Evolutionary conservation across 2,329 filamentous ascomycete species (phyloP).

Genomic region (Aspergillus calidoustus): DNA sequence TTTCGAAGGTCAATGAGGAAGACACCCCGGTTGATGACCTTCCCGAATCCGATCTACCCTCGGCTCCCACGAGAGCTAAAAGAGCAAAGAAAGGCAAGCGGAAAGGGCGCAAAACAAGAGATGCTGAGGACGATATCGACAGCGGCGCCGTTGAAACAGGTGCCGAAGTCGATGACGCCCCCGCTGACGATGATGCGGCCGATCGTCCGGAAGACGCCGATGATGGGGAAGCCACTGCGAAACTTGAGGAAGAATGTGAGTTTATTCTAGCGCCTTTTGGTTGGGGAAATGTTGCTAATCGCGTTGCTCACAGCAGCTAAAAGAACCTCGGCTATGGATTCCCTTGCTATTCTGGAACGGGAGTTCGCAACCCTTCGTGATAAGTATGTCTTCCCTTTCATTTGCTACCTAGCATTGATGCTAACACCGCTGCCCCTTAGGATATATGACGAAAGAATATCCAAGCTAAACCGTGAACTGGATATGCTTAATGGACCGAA

Average conservation of each 20-base stretch:
- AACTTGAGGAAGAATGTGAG: slow-evolving; percentile 58
- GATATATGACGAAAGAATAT: slow-evolving; percentile 85
- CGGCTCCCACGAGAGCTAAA: slow-evolving; percentile 38
- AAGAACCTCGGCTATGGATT: slow-evolving; percentile 79
- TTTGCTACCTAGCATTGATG: background rate
- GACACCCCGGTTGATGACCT: slow-evolving; percentile 38
- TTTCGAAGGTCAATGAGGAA: slow-evolving; percentile 35
- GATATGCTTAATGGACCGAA: slow-evolving; percentile 62
- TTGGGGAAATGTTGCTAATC: background rate
- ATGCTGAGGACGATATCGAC: slow-evolving; percentile 43
- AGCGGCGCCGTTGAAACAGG: slow-evolving; percentile 46
- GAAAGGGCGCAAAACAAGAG: slow-evolving; percentile 49
- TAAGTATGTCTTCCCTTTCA: slow-evolving; percentile 45
- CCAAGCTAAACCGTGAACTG: slow-evolving; percentile 73
- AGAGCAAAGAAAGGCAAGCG: slow-evolving; percentile 53
- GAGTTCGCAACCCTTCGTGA: slow-evolving; percentile 85
- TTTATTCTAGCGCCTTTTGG: slow-evolving; percentile 23
- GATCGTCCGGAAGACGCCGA: slow-evolving; percentile 53
- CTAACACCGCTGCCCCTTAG: slow-evolving; percentile 51
- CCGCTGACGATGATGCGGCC: slow-evolving; percentile 55
- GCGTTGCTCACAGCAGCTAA: slow-evolving; percentile 63
- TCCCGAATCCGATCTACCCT: slow-evolving; percentile 37
- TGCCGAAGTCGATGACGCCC: slow-evolving; percentile 51
- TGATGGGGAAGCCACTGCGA: slow-evolving; percentile 50
- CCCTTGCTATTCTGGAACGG: slow-evolving; percentile 79